These are phyloP conservation scores for Ormosia semicastrata DNA, from an alignment of 306 rosid species.

Conservation along the genomic window DNA sequence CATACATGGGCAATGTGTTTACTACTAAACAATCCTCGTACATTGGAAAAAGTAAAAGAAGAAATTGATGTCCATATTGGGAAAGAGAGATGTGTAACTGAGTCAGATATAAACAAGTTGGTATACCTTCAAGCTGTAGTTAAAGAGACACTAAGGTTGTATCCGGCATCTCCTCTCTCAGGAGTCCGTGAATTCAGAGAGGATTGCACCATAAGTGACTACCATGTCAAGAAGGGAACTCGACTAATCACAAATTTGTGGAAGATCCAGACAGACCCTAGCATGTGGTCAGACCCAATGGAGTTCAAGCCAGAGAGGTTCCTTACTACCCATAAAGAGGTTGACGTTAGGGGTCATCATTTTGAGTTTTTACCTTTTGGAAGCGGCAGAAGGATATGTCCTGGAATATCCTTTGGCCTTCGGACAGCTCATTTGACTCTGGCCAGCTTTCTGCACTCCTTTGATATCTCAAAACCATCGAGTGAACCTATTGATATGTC, in stretches of 20 bases:
- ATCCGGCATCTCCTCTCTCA: conserved; percentile 2
- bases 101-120: neutral
- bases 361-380: conserved; percentile 5
- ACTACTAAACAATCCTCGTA: neutral
- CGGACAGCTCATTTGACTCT: too few relatives aligned
- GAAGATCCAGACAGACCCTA: neutral
- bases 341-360: conserved; percentile 17
- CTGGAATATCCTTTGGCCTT: too few relatives aligned
- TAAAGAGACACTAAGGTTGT: conserved; percentile 16
- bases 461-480: too few relatives aligned
- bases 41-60: conserved; percentile 1
- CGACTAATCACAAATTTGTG: neutral
- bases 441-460: too few relatives aligned
- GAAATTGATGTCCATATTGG: neutral
- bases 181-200: conserved; percentile 8
- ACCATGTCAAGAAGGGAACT: conserved; percentile 15
- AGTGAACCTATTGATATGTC: too few relatives aligned
- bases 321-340: conserved; percentile 17
- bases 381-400: too few relatives aligned
- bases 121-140: conserved; percentile 21
- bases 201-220: neutral
- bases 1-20: conserved; percentile 21
- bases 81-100: neutral
- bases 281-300: neutral
- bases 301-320: conserved; percentile 2